A percentile compares a stretch with the other conserved stretches of the same genome.
Conservation (phyloP, 805 yeast species). For the Saturnispora quitensis region DNA sequence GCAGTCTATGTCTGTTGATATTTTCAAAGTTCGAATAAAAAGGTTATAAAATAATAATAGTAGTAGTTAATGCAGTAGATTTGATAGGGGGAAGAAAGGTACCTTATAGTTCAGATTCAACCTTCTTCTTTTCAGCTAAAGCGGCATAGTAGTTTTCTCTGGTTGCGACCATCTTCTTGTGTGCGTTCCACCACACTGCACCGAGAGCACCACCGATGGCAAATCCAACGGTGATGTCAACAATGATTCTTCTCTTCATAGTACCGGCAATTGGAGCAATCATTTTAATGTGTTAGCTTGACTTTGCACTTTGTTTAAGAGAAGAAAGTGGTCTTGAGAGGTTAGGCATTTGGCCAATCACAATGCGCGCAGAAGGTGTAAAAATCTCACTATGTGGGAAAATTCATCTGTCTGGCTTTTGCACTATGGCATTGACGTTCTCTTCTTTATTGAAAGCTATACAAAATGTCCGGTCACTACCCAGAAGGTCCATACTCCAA, state of each 20-base stretch:
- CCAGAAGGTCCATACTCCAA: conserved; percentile 83
- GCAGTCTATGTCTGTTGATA: not conserved
- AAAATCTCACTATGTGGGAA: not conserved
- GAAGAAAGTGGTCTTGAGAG: conserved; percentile 3
- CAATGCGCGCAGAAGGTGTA: conserved; percentile 2
- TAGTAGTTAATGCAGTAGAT: not conserved
- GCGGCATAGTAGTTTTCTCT: conserved; percentile 83
- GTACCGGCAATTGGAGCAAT: conserved; percentile 82
- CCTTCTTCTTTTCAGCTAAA: conserved; percentile 64
- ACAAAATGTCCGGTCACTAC: conserved; percentile 31
- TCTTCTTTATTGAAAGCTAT: not conserved
- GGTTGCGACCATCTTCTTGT: conserved; percentile 58
- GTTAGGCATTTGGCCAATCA: conserved; percentile 11
- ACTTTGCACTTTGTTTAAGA: conserved; percentile 5
- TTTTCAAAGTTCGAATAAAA: not conserved
- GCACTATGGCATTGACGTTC: not conserved
- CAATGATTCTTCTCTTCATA: conserved; percentile 68
- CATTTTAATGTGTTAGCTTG: conserved; percentile 39
- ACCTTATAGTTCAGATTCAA: conserved; percentile 34
- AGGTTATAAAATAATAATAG: not conserved
- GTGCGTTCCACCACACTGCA: conserved; percentile 76
- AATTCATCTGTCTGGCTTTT: not conserved
- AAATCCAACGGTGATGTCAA: conserved; percentile 63
- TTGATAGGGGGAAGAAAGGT: not conserved
- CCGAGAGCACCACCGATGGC: conserved; percentile 40